Evolutionary conservation across 2,329 filamentous ascomycete genomes (phyloP).

Genomic region (Claviceps monticola): DNA sequence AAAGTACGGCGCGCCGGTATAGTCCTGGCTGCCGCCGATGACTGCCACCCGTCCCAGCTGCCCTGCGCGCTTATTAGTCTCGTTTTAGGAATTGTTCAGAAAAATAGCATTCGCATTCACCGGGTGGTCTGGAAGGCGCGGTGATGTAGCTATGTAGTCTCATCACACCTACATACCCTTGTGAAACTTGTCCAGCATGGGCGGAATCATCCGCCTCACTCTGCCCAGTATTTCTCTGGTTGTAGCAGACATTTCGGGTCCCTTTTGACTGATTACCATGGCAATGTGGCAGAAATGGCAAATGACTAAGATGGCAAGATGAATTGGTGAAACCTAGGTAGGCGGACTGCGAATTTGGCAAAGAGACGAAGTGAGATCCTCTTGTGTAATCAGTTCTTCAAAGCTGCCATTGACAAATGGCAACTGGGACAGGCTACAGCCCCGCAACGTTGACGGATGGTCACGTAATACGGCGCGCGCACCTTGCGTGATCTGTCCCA

Average conservation of each 20-base stretch:
- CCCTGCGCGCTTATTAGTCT: constrained; percentile 35
- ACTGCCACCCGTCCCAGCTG: constrained; percentile 86
- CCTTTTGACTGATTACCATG: constrained; percentile 12
- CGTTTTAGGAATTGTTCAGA: not conserved
- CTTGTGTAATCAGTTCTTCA: not conserved
- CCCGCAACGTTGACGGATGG: not conserved
- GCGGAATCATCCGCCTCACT: constrained; percentile 81
- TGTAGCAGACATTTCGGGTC: constrained; percentile 45
- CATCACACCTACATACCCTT: constrained; percentile 49
- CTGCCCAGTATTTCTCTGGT: constrained; percentile 66
- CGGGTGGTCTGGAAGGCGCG: not conserved
- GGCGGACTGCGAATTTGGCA: not conserved
- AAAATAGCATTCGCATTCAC: too few relatives aligned
- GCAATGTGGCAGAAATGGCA: not conserved
- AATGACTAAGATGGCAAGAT: not conserved
- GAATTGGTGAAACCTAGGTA: not conserved
- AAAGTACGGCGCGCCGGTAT: constrained; percentile 95
- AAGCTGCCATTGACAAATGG: not conserved
- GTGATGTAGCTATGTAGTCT: not conserved
- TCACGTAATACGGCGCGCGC: not conserved
- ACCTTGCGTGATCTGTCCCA: not conserved
- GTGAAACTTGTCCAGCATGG: constrained; percentile 90
- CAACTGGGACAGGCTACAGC: not conserved
- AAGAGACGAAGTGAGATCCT: not conserved
- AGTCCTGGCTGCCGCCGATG: constrained; percentile 89